These are phyloP conservation scores for Chlamydomonas incerta DNA, from an alignment of 139 green algal genomes.

Conservation along the genomic window DNA sequence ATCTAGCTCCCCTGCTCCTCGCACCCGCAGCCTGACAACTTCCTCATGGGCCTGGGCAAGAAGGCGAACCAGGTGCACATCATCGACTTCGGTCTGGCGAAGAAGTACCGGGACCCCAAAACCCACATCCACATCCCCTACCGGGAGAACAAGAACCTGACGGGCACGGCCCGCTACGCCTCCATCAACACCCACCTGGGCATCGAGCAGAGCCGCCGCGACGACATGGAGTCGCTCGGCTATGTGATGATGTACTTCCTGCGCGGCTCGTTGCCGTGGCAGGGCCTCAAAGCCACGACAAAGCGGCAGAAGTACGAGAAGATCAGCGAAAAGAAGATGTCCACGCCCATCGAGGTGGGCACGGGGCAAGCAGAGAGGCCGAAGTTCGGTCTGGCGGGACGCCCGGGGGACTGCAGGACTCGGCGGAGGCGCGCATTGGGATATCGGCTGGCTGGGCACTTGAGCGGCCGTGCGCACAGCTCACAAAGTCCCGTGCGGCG, in stretches of 20 bases:
- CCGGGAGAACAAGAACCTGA: conserved; percentile 97
- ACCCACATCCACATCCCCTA: conserved; percentile 99
- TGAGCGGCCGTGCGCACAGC: no score
- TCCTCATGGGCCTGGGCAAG: conserved; percentile 93
- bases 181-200: conserved; percentile 99
- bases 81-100: conserved; percentile 99
- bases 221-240: conserved; percentile 96
- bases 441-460: no score
- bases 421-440: no score
- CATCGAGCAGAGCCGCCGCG: conserved; percentile 97
- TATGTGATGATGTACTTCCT: conserved; percentile 98
- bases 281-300: conserved; percentile 95
- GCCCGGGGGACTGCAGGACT: no score
- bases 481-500: no score
- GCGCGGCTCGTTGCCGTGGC: conserved; percentile 95
- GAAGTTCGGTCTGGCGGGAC: no score
- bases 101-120: conserved; percentile 99
- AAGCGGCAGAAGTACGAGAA: conserved; percentile 99
- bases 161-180: conserved; percentile 98
- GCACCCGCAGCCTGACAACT: conserved; percentile 76
- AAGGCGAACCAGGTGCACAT: conserved; percentile 99
- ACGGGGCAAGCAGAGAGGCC: no score
- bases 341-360: conserved; percentile 93
- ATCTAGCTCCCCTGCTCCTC: no score
- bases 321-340: conserved; percentile 99